Percentiles rank a stretch among this genome's conserved stretches.
Conservation (phyloP, 192 early-diverging fungal genomes). For the Lobulomyces angularis region DNA sequence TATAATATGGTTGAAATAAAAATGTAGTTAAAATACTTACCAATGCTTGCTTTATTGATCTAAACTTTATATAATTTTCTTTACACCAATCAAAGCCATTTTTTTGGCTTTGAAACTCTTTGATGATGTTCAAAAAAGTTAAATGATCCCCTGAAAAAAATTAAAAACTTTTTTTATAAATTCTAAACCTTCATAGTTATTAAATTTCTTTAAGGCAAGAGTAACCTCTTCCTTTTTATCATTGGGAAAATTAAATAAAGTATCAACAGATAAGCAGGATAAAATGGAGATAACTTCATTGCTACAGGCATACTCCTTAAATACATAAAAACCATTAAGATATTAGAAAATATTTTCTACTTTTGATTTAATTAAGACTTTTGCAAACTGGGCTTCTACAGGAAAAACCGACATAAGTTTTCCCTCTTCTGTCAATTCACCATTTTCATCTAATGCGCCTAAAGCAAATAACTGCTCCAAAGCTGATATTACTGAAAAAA, state of each 20-base stretch:
- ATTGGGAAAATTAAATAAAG: conserved; percentile 76
- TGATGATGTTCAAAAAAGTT: conserved; percentile 75
- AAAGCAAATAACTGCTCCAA: conserved; percentile 82
- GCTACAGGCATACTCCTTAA: conserved; percentile 47
- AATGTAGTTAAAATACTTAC: conserved; percentile 14
- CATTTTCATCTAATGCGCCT: conserved; percentile 71
- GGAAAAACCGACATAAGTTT: conserved; percentile 76
- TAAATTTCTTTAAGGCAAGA: conserved; percentile 68
- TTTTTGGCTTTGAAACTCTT: conserved; percentile 60
- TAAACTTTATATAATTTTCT: conserved; percentile 79
- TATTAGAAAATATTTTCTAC: conserved; percentile 1
- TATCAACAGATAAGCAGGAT: conserved; percentile 81
- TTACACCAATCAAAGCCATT: conserved; percentile 80
- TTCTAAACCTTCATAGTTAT: conserved; percentile 54
- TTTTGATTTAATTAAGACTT: conserved; percentile 77
- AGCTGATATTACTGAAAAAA: conserved; percentile 56
- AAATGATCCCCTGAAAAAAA: conserved; percentile 62
- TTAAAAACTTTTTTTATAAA: background rate
- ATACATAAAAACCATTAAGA: background rate
- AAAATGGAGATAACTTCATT: conserved; percentile 81
- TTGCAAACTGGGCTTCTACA: conserved; percentile 77
- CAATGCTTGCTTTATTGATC: conserved; percentile 74
- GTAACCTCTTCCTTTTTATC: conserved; percentile 72
- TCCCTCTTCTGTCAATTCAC: conserved; percentile 63
- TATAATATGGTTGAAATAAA: conserved; percentile 1